phyloP scores from a whole-genome alignment of 2,329 filamentous ascomycete genomes.

The Paecilomyces sp. region DNA sequence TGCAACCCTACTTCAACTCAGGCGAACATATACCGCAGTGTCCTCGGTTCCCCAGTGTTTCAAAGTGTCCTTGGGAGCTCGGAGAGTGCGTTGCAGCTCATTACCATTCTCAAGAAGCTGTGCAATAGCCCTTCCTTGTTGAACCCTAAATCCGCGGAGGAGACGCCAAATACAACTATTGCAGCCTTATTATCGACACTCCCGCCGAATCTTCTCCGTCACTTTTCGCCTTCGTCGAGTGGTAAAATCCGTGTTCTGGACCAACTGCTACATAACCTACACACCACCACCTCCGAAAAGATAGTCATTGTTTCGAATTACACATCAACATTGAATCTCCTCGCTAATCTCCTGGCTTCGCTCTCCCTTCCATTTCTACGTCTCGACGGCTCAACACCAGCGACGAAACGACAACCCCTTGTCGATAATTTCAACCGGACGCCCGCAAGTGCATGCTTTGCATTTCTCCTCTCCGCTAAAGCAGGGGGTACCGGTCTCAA shows the following conservation, averaged over 20 bases:
- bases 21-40: slow-evolving; percentile 53
- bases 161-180: slow-evolving; percentile 41
- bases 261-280: slow-evolving; percentile 55
- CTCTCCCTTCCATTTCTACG: slow-evolving; percentile 58
- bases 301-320: slow-evolving; percentile 72
- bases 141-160: slow-evolving; percentile 42
- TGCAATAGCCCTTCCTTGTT: slow-evolving; percentile 65
- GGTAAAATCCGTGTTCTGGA: slow-evolving; percentile 63
- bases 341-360: slow-evolving; percentile 54
- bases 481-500: slow-evolving; percentile 65
- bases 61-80: slow-evolving; percentile 54
- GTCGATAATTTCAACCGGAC: slow-evolving; percentile 64
- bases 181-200: slow-evolving; percentile 46
- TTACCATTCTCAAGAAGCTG: slow-evolving; percentile 66
- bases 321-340: slow-evolving; percentile 62
- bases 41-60: slow-evolving; percentile 60
- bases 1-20: slow-evolving; percentile 57
- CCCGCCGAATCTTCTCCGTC: slow-evolving; percentile 46
- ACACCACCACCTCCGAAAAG: slow-evolving; percentile 58
- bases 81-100: slow-evolving; percentile 59
- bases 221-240: slow-evolving; percentile 51
- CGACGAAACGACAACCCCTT: slow-evolving; percentile 57
- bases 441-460: slow-evolving; percentile 51
- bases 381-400: slow-evolving; percentile 60
- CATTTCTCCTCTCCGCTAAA: slow-evolving; percentile 66